Conservation (phyloP, 768 basidiomycete genomes). For the Mycena alexandri region DNA sequence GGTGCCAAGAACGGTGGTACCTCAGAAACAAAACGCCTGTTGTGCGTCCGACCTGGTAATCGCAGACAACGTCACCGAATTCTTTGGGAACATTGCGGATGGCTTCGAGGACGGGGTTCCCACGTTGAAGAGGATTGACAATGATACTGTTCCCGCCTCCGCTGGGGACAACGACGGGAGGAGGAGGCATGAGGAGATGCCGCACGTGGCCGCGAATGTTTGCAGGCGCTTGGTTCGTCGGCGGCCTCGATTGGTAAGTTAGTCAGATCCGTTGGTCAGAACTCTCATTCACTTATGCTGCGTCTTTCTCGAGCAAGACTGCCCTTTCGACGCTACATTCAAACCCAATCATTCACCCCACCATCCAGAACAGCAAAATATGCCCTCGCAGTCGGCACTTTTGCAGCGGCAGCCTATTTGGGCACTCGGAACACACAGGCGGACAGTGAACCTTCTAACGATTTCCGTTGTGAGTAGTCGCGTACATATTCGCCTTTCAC, state of each 20-base stretch:
- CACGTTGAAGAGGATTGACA: conserved; percentile 78
- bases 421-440: conserved; percentile 13
- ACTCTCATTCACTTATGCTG: not conserved
- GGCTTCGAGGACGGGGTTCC: conserved; percentile 89
- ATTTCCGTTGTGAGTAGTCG: conserved; percentile 17
- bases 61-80: conserved; percentile 92
- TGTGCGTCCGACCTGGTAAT: conserved; percentile 96
- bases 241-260: too few relatives aligned
- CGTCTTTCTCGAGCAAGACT: conserved; percentile 32
- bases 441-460: conserved; percentile 11
- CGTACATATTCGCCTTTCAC: not conserved
- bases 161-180: conserved; percentile 72
- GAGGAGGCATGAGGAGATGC: conserved; percentile 35
- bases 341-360: conserved; percentile 14
- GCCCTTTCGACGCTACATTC: conserved; percentile 30
- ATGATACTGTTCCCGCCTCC: conserved; percentile 72
- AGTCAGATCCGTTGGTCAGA: not conserved
- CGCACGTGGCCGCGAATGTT: too few relatives aligned
- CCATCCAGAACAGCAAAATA: conserved; percentile 25
- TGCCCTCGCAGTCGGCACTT: conserved; percentile 24
- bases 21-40: conserved; percentile 94
- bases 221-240: too few relatives aligned
- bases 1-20: conserved; percentile 51
- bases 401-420: conserved; percentile 20
- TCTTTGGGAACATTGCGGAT: conserved; percentile 94